A percentile compares a stretch with the other conserved stretches of the same genome.
Conservation (phyloP, 768 basidiomycete species). For the Phanerodontia chrysosporium region DNA sequence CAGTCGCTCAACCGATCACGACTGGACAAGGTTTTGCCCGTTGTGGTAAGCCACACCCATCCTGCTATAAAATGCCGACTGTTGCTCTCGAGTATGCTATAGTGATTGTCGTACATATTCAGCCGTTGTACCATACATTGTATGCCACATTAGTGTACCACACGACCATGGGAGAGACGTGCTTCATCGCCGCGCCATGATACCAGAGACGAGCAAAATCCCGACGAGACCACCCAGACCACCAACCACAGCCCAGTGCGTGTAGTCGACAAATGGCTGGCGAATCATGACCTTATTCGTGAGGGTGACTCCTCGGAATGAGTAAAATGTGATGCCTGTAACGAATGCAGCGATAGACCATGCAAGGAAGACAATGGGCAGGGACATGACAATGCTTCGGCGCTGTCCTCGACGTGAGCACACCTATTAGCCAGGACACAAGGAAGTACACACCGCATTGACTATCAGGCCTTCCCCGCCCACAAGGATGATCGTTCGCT, state of each 20-base stretch:
- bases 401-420: conserved; percentile 33
- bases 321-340: conserved; percentile 60
- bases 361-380: conserved; percentile 69
- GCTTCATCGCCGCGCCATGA: conserved; percentile 21
- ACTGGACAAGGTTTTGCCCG: no score
- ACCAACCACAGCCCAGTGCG: conserved; percentile 60
- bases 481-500: conserved; percentile 40
- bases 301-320: conserved; percentile 48
- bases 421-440: conserved; percentile 2
- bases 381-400: conserved; percentile 60
- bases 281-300: conserved; percentile 33
- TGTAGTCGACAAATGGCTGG: conserved; percentile 53
- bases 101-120: no score
- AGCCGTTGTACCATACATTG: no score
- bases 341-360: conserved; percentile 71
- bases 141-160: no score
- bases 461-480: conserved; percentile 57
- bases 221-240: conserved; percentile 61
- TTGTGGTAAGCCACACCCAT: no score
- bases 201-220: conserved; percentile 51
- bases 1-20: no score
- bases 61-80: no score
- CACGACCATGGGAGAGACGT: no score
- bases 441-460: conserved; percentile 33
- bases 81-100: no score